These are phyloP conservation scores for Colletotrichum sublineola DNA, from an alignment of 2,329 filamentous ascomycete species.

Conservation along the genomic window DNA sequence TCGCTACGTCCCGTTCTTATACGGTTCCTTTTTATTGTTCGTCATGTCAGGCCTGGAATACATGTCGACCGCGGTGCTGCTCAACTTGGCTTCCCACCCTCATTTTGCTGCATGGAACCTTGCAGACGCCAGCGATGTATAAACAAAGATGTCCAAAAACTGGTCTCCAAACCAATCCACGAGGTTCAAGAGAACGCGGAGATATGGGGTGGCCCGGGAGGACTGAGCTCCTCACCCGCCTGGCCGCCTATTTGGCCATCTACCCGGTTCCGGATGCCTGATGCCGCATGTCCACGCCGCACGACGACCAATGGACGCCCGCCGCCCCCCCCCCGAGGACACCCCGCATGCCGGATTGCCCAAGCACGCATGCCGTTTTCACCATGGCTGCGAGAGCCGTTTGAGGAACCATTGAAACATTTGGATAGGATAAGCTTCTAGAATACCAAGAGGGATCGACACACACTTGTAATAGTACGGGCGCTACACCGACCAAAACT, in stretches of 20 bases:
- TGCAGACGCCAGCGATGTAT: background rate
- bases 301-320: constrained; percentile 6
- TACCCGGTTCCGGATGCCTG: constrained; percentile 13
- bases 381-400: background rate
- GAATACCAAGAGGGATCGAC: background rate
- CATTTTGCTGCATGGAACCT: background rate
- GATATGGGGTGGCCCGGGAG: background rate
- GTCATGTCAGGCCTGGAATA: background rate
- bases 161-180: background rate
- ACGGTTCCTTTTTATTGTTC: background rate
- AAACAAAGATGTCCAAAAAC: background rate
- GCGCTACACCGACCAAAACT: background rate
- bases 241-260: constrained; percentile 22
- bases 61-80: background rate
- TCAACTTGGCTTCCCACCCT: no score
- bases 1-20: background rate
- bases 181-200: background rate
- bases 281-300: constrained; percentile 14
- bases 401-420: background rate
- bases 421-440: background rate
- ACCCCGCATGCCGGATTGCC: constrained; percentile 5
- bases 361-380: constrained; percentile 6
- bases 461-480: constrained; percentile 1
- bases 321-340: background rate
- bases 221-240: background rate